These are phyloP conservation scores for Coniochaeta pulveracea DNA, from an alignment of 2,329 filamentous ascomycete genomes.

Conservation along the genomic window DNA sequence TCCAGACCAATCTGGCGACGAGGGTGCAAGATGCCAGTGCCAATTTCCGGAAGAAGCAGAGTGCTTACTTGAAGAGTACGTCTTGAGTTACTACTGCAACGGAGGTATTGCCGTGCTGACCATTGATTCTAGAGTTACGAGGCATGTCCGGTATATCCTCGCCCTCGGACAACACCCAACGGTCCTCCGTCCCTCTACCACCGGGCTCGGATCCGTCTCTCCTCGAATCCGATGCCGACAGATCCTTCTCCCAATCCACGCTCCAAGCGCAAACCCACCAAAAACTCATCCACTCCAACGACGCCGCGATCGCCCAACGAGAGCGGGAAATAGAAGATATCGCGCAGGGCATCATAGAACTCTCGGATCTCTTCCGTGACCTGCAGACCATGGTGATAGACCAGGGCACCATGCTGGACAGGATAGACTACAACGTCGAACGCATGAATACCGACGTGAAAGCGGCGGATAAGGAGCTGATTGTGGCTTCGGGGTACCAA, in stretches of 20 bases:
- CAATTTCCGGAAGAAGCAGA: slow-evolving; percentile 92
- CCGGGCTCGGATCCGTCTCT: slow-evolving; percentile 69
- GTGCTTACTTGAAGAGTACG: slow-evolving; percentile 85
- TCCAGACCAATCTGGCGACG: slow-evolving; percentile 81
- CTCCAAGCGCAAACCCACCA: slow-evolving; percentile 67
- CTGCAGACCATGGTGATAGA: slow-evolving; percentile 92
- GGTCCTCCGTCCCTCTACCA: slow-evolving; percentile 35
- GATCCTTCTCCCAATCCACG: slow-evolving; percentile 81
- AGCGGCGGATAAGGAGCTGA: slow-evolving; percentile 83
- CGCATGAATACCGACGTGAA: slow-evolving; percentile 90
- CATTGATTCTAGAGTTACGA: slow-evolving; percentile 49
- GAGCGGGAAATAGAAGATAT: slow-evolving; percentile 97
- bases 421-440: slow-evolving; percentile 97
- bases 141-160: slow-evolving; percentile 50
- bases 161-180: slow-evolving; percentile 35
- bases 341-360: slow-evolving; percentile 92
- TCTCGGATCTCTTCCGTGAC: slow-evolving; percentile 94
- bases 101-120: no score
- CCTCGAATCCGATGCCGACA: slow-evolving; percentile 87
- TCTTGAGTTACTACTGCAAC: no score
- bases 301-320: slow-evolving; percentile 76
- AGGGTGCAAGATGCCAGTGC: slow-evolving; percentile 88
- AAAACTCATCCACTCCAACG: slow-evolving; percentile 60
- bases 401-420: slow-evolving; percentile 81
- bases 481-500: slow-evolving; percentile 81